Base-by-base conservation (phyloP, 192 early-diverging fungal species). In the Backusella australiensis region DNA sequence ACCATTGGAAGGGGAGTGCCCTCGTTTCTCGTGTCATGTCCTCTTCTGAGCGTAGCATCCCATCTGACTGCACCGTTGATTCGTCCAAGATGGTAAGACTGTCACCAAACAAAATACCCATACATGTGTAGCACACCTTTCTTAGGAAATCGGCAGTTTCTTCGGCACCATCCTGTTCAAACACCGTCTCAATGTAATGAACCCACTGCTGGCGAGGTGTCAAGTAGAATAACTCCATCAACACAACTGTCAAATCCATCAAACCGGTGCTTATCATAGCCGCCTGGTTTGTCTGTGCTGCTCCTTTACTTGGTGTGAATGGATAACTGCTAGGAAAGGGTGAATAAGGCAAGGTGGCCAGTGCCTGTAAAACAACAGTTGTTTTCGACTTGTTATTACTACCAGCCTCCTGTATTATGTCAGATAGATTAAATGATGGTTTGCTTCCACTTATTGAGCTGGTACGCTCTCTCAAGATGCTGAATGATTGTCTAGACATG, bases 31-130 rank as follows among this genome's bases (percentile, higher is more conserved):
- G 42, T 39, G 67, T 65, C 6, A 23, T 19, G 21, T 79, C 77
- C 12, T 78, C 73, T 41, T 63, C 36, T 15, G 34, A 65, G 6
- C 41, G 49, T 8, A 26, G 26, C 29, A 53, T 67, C 1, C 67
- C 67, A 29, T 75, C 59, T 4, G 44, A 23, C 3, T 41, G 41
- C 4, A 73, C 21, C 6, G 42, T 68, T 0, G 68, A 39, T 36
- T 75, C 68, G 14, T 69, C 52, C 15, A 74, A 23, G 3, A 35
- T 59, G 3, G 44, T 41, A 15, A 79, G 12, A 41, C 52, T 73
- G n/a, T 79, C 78, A 36, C 82, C 82, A 66, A 77, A 75, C 4
- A 83, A 35, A 36, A 83, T 80, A 19, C 76, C 73, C 63, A 72
- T 63, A n/a, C 78, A 80, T 15, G 72, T 71, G 34, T 73, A 46